phyloP scores from a whole-genome alignment of 495 filamentous ascomycete species.

The Neurospora sp. region DNA sequence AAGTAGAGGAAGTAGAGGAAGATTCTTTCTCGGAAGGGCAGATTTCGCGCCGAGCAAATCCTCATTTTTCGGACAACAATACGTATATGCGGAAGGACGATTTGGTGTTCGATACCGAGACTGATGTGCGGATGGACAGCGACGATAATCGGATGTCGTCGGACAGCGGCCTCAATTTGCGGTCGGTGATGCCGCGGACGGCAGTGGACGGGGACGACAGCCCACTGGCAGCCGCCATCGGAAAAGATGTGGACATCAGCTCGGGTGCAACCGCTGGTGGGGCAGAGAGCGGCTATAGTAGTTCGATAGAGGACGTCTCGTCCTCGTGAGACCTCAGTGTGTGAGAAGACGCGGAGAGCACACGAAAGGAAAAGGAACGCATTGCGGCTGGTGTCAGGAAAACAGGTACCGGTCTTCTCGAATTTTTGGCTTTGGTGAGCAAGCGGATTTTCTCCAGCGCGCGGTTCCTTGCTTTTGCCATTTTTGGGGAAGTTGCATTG shows the following conservation, averaged over 20 bases:
- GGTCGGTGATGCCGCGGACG: neutral
- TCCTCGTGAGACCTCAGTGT: neutral
- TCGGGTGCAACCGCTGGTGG: constrained; percentile 35
- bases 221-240: constrained; percentile 3
- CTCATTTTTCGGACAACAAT: constrained; percentile 17
- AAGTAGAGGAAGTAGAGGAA: neutral
- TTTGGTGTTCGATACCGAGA: constrained; percentile 10
- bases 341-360: neutral
- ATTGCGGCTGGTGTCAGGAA: neutral
- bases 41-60: constrained; percentile 21
- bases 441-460: neutral
- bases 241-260: constrained; percentile 12
- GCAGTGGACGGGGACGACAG: neutral
- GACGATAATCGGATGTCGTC: constrained; percentile 1
- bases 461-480: neutral
- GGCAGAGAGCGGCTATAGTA: constrained; percentile 31
- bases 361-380: neutral
- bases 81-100: constrained; percentile 9
- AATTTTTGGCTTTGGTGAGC: neutral
- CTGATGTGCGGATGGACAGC: constrained; percentile 14
- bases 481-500: neutral
- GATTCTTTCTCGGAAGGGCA: constrained; percentile 7
- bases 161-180: neutral
- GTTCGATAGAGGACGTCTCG: constrained; percentile 24
- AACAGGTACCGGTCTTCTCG: neutral